These are phyloP conservation scores for Mycosphaerella arachidis DNA, from an alignment of 2,329 filamentous ascomycete genomes.

Conservation along the genomic window DNA sequence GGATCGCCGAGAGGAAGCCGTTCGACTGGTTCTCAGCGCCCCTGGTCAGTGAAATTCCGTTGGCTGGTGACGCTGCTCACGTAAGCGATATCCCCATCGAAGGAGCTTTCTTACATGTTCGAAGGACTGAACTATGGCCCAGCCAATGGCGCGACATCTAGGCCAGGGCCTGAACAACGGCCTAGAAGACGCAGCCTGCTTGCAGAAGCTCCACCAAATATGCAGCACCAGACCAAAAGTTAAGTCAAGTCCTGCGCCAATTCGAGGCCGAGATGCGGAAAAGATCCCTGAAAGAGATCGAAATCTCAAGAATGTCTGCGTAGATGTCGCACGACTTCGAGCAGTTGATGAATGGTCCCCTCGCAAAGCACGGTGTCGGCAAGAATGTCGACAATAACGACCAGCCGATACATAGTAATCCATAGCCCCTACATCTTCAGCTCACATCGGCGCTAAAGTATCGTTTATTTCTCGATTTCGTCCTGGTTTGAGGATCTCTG, in stretches of 20 bases:
- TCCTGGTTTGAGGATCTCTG: slow-evolving; percentile 36
- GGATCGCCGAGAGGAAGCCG: slow-evolving; percentile 10
- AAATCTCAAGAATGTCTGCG: slow-evolving; percentile 6
- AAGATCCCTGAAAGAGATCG: slow-evolving; percentile 9
- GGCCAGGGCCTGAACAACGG: slow-evolving; percentile 13
- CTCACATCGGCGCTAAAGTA: slow-evolving; percentile 46
- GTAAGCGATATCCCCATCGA: neutral
- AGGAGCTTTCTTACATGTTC: neutral
- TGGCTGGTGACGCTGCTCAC: slow-evolving; percentile 19
- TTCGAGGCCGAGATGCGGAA: slow-evolving; percentile 16
- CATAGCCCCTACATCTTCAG: slow-evolving; percentile 15
- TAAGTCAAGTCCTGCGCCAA: neutral
- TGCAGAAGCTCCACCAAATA: neutral
- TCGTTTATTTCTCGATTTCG: slow-evolving; percentile 34
- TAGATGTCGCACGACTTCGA: slow-evolving; percentile 13
- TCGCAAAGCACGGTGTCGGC: slow-evolving; percentile 10
- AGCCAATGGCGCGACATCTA: slow-evolving; percentile 7
- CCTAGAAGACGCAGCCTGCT: slow-evolving; percentile 10
- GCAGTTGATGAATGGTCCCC: slow-evolving; percentile 9
- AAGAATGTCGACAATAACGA: neutral
- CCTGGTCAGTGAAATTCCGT: slow-evolving; percentile 10
- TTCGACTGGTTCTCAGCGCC: slow-evolving; percentile 9
- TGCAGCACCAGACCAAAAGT: neutral
- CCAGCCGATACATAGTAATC: neutral
- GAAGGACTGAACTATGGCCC: neutral